Conservation (phyloP, 208 protist genomes). For the Trypanosoma rangeli region DNA sequence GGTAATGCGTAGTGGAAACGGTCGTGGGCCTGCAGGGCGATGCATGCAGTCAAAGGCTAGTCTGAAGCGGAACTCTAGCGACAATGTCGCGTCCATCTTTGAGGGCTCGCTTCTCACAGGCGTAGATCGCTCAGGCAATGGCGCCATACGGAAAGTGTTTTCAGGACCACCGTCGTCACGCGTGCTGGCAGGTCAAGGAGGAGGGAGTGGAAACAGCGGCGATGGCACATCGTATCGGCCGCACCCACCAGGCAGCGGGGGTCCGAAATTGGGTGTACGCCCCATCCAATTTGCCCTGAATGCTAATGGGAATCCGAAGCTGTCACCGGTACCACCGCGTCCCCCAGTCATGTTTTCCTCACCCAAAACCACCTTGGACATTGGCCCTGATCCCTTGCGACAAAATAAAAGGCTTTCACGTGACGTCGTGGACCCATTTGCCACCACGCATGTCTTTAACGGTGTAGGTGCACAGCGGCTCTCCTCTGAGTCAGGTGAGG, state of each 20-base stretch:
- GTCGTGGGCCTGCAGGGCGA: background rate
- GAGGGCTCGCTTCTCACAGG: background rate
- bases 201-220: background rate
- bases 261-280: constrained; percentile 9
- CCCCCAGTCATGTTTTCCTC: background rate
- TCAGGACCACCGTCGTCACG: constrained; percentile 26
- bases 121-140: background rate
- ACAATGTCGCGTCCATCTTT: constrained; percentile 25
- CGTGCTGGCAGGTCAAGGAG: background rate
- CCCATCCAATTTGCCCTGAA: constrained; percentile 22
- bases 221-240: background rate
- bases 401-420: background rate
- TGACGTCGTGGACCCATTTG: constrained; percentile 8
- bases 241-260: constrained; percentile 23
- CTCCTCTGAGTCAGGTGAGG: background rate
- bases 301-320: constrained; percentile 7
- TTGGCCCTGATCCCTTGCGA: background rate
- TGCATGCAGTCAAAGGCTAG: background rate
- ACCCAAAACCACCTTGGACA: background rate
- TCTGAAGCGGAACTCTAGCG: constrained; percentile 20
- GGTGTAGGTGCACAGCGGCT: background rate
- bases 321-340: constrained; percentile 11
- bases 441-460: constrained; percentile 18
- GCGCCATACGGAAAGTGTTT: constrained; percentile 21
- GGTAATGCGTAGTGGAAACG: background rate